Evolutionary conservation across 2,329 filamentous ascomycete species (phyloP).

Genomic region (Colletotrichum musae): DNA sequence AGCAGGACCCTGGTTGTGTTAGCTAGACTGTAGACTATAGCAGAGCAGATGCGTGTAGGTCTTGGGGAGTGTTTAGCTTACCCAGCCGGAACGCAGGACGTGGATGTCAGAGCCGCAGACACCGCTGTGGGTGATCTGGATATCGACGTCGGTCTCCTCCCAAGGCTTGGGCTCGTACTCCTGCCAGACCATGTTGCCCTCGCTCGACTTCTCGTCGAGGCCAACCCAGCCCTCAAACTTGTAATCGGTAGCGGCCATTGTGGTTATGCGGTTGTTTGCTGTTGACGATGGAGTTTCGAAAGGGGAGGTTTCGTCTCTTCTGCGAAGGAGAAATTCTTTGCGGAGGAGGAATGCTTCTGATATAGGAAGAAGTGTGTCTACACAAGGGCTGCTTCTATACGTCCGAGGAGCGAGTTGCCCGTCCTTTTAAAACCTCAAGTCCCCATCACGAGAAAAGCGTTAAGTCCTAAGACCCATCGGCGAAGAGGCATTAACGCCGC

Average conservation of each 20-base stretch:
- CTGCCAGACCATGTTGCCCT: slow-evolving; percentile 69
- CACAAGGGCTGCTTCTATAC: rapidly evolving
- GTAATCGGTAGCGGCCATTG: slow-evolving; percentile 53
- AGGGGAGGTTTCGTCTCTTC: slow-evolving; percentile 6
- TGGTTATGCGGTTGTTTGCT: slow-evolving; percentile 27
- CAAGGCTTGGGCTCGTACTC: slow-evolving; percentile 74
- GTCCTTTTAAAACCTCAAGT: slow-evolving; percentile 27
- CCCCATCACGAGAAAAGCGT: slow-evolving; percentile 19
- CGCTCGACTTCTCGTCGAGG: slow-evolving; percentile 54
- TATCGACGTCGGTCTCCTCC: slow-evolving; percentile 76
- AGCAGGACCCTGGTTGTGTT: slow-evolving; percentile 31
- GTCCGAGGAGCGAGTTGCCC: slow-evolving; percentile 5
- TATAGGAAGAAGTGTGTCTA: background rate
- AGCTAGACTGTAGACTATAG: background rate
- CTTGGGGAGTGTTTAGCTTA: slow-evolving; percentile 43
- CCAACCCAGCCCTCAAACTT: slow-evolving; percentile 69
- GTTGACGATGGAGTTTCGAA: too few species aligned
- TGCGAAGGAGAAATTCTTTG: background rate
- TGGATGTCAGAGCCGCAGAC: slow-evolving; percentile 76
- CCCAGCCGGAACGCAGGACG: slow-evolving; percentile 69
- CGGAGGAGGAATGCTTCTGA: background rate
- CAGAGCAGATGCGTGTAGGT: too few species aligned
- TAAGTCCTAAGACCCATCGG: slow-evolving; percentile 38
- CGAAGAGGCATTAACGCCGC: slow-evolving; percentile 38
- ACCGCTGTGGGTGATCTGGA: slow-evolving; percentile 76